These are phyloP conservation scores for Cladophialophora bantiana DNA, from an alignment of 2,329 filamentous ascomycete species.

Conservation along the genomic window DNA sequence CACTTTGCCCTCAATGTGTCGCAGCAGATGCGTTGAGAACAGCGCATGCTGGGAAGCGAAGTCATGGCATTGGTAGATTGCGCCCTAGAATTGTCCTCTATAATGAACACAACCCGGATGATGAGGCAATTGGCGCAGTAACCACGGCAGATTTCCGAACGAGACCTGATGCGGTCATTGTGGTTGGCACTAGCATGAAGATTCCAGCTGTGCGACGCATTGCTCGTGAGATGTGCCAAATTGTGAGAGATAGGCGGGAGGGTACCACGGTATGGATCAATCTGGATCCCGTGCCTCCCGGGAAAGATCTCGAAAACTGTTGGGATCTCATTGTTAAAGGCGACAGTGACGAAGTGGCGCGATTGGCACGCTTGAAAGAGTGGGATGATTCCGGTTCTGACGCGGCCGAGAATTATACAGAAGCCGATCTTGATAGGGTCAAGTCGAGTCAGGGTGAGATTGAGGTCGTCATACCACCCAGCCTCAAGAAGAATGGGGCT, in stretches of 20 bases:
- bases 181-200: slow-evolving; percentile 94
- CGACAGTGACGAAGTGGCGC: slow-evolving; percentile 86
- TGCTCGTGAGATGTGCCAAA: slow-evolving; percentile 86
- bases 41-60: slow-evolving; percentile 79
- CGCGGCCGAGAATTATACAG: slow-evolving; percentile 53
- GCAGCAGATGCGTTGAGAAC: slow-evolving; percentile 78
- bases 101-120: slow-evolving; percentile 95
- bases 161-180: slow-evolving; percentile 88
- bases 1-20: slow-evolving; percentile 77
- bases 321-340: slow-evolving; percentile 92
- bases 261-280: slow-evolving; percentile 96
- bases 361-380: slow-evolving; percentile 67
- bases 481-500: slow-evolving; percentile 48
- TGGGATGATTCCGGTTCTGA: slow-evolving; percentile 61
- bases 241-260: slow-evolving; percentile 80
- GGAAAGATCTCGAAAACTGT: slow-evolving; percentile 85
- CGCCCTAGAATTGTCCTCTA: slow-evolving; percentile 95
- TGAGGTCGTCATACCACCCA: slow-evolving; percentile 49
- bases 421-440: slow-evolving; percentile 53
- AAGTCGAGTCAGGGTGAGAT: slow-evolving; percentile 49
- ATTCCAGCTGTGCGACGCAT: slow-evolving; percentile 91
- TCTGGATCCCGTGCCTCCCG: slow-evolving; percentile 80
- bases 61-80: slow-evolving; percentile 88
- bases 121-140: slow-evolving; percentile 92
- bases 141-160: slow-evolving; percentile 84